Evolutionary conservation across 257 asterid species (phyloP).

Genomic region (Fraxinus americana): DNA sequence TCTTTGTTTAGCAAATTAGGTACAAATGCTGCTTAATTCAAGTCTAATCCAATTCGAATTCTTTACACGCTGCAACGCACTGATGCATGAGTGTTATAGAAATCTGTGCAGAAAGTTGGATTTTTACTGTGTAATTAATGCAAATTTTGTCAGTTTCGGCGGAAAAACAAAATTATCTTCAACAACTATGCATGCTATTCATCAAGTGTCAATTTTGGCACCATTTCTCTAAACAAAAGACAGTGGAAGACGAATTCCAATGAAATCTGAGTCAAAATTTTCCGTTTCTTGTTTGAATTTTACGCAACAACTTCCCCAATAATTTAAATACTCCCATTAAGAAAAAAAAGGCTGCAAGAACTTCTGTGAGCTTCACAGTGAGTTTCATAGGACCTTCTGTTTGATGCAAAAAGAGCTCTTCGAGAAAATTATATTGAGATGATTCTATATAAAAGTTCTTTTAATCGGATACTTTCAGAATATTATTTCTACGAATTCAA

Average conservation of each 20-base stretch:
- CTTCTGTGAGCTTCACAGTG: too few species aligned
- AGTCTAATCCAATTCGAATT: background rate
- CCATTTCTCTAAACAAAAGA: background rate
- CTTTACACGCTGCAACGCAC: background rate
- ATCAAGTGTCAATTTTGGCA: background rate
- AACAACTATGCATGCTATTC: background rate
- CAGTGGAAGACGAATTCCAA: background rate
- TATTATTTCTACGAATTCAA: too few species aligned
- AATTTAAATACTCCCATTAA: too few species aligned
- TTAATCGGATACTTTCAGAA: too few species aligned
- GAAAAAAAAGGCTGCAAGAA: too few species aligned
- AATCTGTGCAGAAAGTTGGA: background rate
- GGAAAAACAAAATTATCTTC: background rate
- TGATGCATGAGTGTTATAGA: background rate
- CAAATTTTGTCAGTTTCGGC: constrained; percentile 3
- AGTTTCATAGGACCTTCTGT: too few species aligned
- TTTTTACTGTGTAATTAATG: background rate
- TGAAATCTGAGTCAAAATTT: background rate
- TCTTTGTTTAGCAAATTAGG: too few species aligned
- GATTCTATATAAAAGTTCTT: too few species aligned
- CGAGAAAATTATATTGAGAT: too few species aligned
- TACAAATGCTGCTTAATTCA: too few species aligned
- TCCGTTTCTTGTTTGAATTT: background rate
- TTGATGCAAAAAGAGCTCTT: too few species aligned
- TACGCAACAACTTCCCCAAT: background rate